These are phyloP conservation scores for Sclerotinia trifoliorum DNA, from an alignment of 2,329 filamentous ascomycete species.

Conservation along the genomic window DNA sequence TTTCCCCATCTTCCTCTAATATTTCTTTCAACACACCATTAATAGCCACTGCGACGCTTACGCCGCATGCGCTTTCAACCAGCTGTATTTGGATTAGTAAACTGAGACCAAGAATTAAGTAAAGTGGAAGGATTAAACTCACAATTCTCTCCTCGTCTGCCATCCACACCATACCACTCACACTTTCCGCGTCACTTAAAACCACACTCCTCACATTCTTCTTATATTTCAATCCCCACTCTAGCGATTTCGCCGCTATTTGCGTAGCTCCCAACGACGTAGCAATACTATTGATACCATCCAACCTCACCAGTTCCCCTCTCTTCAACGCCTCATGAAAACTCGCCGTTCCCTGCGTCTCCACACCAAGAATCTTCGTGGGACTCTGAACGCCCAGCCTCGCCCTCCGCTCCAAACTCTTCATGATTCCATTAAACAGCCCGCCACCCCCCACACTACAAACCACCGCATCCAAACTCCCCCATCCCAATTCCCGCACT, in stretches of 20 bases:
- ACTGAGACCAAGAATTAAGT: too few relatives aligned
- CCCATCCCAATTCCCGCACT: conserved; percentile 40
- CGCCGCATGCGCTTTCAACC: conserved; percentile 83
- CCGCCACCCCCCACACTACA: conserved; percentile 82
- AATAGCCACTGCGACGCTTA: conserved; percentile 69
- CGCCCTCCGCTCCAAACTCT: conserved; percentile 48
- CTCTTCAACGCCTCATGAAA: conserved; percentile 6
- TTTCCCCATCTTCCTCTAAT: conserved; percentile 77
- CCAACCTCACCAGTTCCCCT: conserved; percentile 57
- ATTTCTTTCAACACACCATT: conserved; percentile 52
- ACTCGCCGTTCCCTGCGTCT: conserved; percentile 7
- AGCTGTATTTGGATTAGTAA: conserved; percentile 41
- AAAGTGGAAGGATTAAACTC: neutral
- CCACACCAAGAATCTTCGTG: neutral
- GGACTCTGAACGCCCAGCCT: conserved; percentile 5
- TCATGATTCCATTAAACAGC: conserved; percentile 71
- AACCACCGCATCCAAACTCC: conserved; percentile 62
- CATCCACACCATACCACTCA: conserved; percentile 71
- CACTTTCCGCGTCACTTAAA: conserved; percentile 74
- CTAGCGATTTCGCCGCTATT: conserved; percentile 68
- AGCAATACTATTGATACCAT: conserved; percentile 72
- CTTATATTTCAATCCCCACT: conserved; percentile 51
- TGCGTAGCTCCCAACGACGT: conserved; percentile 70
- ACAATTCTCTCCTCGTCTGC: conserved; percentile 74
- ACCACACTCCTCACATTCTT: conserved; percentile 59